A percentile compares a stretch with the other conserved stretches of the same genome.
These are phyloP conservation scores for Gentiana macrophylla DNA, from an alignment of 257 asterid genomes.

Conservation along the genomic window DNA sequence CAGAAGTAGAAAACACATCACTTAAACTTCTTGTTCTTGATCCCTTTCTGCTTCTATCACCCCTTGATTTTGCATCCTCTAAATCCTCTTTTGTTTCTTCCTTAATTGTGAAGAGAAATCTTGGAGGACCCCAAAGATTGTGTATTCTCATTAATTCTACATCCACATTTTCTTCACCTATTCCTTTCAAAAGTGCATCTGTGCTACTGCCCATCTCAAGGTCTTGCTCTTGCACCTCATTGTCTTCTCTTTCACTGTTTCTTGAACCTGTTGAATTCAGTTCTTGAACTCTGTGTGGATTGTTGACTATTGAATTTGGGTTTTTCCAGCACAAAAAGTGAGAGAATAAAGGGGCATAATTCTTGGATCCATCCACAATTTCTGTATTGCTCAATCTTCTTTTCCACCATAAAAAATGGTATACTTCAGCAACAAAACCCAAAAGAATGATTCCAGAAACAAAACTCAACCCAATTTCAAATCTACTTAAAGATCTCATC, in stretches of 20 bases:
- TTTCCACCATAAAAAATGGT: constrained; percentile 65
- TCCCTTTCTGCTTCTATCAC: constrained; percentile 45
- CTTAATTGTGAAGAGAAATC: constrained; percentile 79
- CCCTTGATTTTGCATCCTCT: constrained; percentile 39
- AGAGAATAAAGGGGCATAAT: constrained; percentile 17
- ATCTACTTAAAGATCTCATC: too few relatives aligned
- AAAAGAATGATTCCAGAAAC: constrained; percentile 49
- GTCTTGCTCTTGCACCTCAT: constrained; percentile 22
- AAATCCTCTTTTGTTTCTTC: constrained; percentile 89
- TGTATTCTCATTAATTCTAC: constrained; percentile 72
- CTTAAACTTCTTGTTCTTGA: constrained; percentile 66
- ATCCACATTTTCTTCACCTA: constrained; percentile 61
- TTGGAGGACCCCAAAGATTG: constrained; percentile 85
- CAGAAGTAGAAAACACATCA: constrained; percentile 37
- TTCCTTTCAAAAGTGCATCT: constrained; percentile 24
- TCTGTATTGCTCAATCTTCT: constrained; percentile 32
- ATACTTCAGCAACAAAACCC: constrained; percentile 66
- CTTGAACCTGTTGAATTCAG: constrained; percentile 18
- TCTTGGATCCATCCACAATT: constrained; percentile 9
- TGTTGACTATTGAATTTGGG: constrained; percentile 12
- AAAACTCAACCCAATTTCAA: constrained; percentile 71
- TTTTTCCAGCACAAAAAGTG: constrained; percentile 46
- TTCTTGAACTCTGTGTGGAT: constrained; percentile 15
- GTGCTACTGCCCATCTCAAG: constrained; percentile 38
- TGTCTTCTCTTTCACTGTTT: constrained; percentile 14